Evolutionary conservation across 2,329 filamentous ascomycete species (phyloP).

Genomic region (Talaromyces sp.): DNA sequence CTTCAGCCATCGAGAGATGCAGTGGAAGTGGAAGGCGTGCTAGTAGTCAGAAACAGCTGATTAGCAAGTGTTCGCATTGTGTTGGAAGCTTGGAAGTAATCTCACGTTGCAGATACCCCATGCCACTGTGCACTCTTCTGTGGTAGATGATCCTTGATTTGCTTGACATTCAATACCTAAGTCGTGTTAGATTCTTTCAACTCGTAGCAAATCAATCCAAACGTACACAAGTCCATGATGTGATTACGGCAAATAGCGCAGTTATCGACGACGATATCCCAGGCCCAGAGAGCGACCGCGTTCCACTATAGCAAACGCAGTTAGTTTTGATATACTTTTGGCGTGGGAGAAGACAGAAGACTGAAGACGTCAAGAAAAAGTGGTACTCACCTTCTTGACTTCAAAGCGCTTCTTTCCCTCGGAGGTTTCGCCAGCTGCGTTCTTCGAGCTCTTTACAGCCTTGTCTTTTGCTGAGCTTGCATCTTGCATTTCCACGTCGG

Average conservation of each 20-base stretch:
- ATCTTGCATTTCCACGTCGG: conserved; percentile 96
- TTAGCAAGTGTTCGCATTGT: conserved; percentile 4
- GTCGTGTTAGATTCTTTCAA: conserved; percentile 8
- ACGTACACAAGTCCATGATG: conserved; percentile 96
- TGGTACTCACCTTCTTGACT: conserved; percentile 80
- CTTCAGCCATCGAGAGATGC: conserved; percentile 98
- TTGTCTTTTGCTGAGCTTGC: conserved; percentile 52
- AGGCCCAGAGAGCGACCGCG: conserved; percentile 95
- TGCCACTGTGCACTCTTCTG: conserved; percentile 95
- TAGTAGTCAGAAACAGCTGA: conserved; percentile 38
- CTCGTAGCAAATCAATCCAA: background rate
- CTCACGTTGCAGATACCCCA: conserved; percentile 99
- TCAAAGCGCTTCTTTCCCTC: conserved; percentile 94
- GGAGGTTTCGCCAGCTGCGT: conserved; percentile 47
- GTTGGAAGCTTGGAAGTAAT: conserved; percentile 22
- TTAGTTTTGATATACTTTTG: background rate
- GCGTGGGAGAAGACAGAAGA: background rate
- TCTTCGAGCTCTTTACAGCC: conserved; percentile 55
- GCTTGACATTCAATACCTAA: conserved; percentile 95
- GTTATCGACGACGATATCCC: conserved; percentile 99
- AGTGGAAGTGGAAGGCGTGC: conserved; percentile 99
- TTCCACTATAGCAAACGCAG: conserved; percentile 72
- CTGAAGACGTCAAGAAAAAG: conserved; percentile 12
- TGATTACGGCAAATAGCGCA: conserved; percentile 99
- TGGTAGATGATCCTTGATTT: conserved; percentile 95